Evolutionary conservation across 108 stramenopile genomes (phyloP).

Genomic region (Skeletonema potamos): DNA sequence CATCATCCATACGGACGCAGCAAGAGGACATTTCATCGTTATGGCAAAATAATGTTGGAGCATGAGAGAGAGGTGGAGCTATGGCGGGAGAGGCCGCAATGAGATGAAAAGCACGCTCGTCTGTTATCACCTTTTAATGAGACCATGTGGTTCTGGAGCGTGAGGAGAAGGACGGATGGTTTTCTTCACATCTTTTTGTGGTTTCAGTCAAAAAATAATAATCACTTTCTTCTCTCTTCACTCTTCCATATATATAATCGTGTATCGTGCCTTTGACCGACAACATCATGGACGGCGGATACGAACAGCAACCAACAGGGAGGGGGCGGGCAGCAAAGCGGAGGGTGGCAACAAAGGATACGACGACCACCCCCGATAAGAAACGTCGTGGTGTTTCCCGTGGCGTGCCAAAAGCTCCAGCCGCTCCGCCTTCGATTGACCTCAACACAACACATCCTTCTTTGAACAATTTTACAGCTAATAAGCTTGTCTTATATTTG

Average conservation of each 20-base stretch:
- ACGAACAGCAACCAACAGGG: not conserved
- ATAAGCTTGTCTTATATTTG: slow-evolving; percentile 16
- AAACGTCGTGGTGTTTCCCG: slow-evolving; percentile 16
- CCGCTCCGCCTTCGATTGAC: slow-evolving; percentile 41
- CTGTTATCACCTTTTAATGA: no score
- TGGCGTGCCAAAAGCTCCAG: slow-evolving; percentile 8
- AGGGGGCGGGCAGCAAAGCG: not conserved
- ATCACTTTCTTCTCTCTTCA: no score
- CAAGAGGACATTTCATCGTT: not conserved
- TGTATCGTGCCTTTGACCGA: no score
- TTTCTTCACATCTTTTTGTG: no score
- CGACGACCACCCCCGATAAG: slow-evolving; percentile 6
- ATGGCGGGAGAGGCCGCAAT: no score
- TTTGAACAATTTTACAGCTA: slow-evolving; percentile 18
- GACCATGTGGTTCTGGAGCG: no score
- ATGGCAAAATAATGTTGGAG: not conserved
- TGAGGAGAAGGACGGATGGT: no score
- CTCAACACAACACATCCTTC: slow-evolving; percentile 35
- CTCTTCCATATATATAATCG: no score
- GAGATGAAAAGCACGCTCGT: no score
- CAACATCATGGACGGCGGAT: not conserved
- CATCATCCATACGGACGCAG: not conserved
- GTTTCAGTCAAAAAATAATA: no score
- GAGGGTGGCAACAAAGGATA: not conserved
- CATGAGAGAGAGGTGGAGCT: no score